Evolutionary conservation across 164 flowering plant species (phyloP).

Genomic region (Taxillus chinensis): DNA sequence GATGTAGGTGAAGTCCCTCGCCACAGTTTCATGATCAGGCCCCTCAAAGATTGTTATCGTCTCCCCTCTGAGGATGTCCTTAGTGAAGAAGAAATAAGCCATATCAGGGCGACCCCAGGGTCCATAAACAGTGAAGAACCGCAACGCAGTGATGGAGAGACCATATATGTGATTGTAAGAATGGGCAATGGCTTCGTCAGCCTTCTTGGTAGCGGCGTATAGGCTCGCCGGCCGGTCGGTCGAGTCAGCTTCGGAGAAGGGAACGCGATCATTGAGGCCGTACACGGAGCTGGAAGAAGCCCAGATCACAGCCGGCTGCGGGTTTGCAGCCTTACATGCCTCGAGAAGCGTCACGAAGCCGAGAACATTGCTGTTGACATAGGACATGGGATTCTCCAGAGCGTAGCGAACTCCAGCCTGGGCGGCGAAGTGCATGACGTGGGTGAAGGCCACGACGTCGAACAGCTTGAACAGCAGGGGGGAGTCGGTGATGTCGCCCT

Average conservation of each 20-base stretch:
- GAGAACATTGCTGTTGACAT: constrained; percentile 24
- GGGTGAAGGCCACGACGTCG: constrained; percentile 22
- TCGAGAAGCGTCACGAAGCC: constrained; percentile 29
- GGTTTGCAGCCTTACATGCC: constrained; percentile 23
- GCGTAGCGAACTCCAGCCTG: constrained; percentile 11
- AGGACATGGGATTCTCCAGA: constrained; percentile 26
- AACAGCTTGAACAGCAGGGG: constrained; percentile 22
- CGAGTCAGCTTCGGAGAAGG: constrained; percentile 41
- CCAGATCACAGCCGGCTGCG: constrained; percentile 30
- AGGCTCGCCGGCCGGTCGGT: constrained; percentile 49
- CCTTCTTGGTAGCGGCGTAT: constrained; percentile 51
- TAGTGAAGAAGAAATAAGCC: constrained; percentile 49
- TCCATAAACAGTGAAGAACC: constrained; percentile 52
- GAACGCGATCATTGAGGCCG: constrained; percentile 26
- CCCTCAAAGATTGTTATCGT: constrained; percentile 33
- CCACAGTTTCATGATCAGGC: constrained; percentile 32
- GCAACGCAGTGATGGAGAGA: constrained; percentile 37
- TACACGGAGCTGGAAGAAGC: constrained; percentile 37
- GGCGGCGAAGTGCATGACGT: constrained; percentile 33
- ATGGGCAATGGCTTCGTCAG: constrained; percentile 47
- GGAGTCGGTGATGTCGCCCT: constrained; percentile 26
- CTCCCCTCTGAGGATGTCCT: constrained; percentile 35
- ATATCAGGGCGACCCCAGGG: constrained; percentile 13
- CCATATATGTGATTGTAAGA: constrained; percentile 45
- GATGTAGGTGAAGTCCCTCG: constrained; percentile 50